Evolutionary conservation across 495 filamentous ascomycete genomes (phyloP).

Genomic region (Hyaloscypha bicolor): DNA sequence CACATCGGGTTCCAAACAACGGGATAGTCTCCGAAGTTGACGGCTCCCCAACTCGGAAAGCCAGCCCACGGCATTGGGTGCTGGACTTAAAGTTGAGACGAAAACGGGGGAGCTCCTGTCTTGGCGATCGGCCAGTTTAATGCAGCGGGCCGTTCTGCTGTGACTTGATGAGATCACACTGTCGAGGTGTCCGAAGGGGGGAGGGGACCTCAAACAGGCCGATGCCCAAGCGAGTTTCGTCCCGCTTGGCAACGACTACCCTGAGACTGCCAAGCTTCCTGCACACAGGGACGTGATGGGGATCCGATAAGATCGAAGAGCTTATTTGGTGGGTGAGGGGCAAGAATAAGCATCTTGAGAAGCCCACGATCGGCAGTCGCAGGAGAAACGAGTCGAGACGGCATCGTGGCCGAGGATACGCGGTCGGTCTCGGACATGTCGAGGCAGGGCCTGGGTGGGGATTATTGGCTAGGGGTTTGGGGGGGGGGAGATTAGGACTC

Average conservation of each 20-base stretch:
- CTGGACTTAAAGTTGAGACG: constrained; percentile 28
- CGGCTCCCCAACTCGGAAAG: constrained; percentile 8
- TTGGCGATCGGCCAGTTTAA: constrained; percentile 15
- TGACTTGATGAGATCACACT: constrained; percentile 5
- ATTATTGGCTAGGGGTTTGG: too few relatives aligned
- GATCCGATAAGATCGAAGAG: constrained; percentile 22
- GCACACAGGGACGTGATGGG: constrained; percentile 8
- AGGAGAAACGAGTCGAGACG: neutral
- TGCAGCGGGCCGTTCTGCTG: constrained; percentile 11
- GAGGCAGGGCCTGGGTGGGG: neutral
- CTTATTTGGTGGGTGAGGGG: constrained; percentile 9
- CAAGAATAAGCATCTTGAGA: neutral
- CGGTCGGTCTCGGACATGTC: neutral
- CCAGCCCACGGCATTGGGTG: constrained; percentile 5
- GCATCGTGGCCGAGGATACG: neutral
- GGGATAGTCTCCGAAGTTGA: neutral
- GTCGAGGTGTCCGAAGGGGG: constrained; percentile 1
- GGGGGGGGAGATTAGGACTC: neutral
- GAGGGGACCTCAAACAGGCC: constrained; percentile 27
- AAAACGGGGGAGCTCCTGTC: constrained; percentile 20
- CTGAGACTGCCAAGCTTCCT: constrained; percentile 28
- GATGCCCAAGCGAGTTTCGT: constrained; percentile 37
- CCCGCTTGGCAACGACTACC: constrained; percentile 9
- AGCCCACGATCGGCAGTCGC: neutral
- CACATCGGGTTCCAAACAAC: constrained; percentile 21